Evolutionary conservation across 2,329 filamentous ascomycete species (phyloP).

Genomic region (Xylariaceae sp.): DNA sequence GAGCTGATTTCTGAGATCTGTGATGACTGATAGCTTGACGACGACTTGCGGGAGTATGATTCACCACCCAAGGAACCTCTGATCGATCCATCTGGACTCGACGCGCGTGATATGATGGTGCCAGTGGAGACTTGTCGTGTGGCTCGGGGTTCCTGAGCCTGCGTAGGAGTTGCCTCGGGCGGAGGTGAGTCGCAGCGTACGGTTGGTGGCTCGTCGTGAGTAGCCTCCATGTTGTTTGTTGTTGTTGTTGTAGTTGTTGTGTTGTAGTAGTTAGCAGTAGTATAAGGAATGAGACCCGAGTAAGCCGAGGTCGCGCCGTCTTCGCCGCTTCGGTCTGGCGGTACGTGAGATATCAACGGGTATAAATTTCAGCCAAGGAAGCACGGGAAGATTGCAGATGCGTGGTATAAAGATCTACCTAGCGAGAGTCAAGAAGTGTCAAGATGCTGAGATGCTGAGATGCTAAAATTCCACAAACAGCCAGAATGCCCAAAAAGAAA

Average conservation of each 20-base stretch:
- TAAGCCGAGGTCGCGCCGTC: conserved; percentile 2
- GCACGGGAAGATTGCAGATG: conserved; percentile 2
- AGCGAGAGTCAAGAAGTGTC: conserved; percentile 7
- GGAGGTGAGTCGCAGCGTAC: conserved; percentile 57
- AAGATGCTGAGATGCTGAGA: not conserved
- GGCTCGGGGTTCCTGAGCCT: conserved; percentile 54
- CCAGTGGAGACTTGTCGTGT: conserved; percentile 60
- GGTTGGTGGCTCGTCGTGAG: conserved; percentile 34
- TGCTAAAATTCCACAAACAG: not conserved
- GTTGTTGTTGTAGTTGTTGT: not conserved
- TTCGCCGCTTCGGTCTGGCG: not conserved
- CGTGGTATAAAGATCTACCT: conserved; percentile 3
- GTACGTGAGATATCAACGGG: not conserved
- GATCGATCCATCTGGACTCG: conserved; percentile 44
- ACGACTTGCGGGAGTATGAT: conserved; percentile 58
- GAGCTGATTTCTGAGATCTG: conserved; percentile 41
- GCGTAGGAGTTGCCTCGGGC: conserved; percentile 56
- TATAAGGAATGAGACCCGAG: not conserved
- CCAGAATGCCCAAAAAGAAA: not conserved
- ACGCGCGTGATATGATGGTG: conserved; percentile 54
- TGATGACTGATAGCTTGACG: conserved; percentile 49
- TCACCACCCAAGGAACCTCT: conserved; percentile 54
- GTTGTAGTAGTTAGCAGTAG: not conserved
- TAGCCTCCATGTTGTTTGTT: conserved; percentile 33
- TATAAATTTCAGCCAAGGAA: not conserved